A percentile compares a stretch with the other conserved stretches of the same genome.
Conservation (phyloP, 2,329 filamentous ascomycete species). For the Fusarium protoensiforme region DNA sequence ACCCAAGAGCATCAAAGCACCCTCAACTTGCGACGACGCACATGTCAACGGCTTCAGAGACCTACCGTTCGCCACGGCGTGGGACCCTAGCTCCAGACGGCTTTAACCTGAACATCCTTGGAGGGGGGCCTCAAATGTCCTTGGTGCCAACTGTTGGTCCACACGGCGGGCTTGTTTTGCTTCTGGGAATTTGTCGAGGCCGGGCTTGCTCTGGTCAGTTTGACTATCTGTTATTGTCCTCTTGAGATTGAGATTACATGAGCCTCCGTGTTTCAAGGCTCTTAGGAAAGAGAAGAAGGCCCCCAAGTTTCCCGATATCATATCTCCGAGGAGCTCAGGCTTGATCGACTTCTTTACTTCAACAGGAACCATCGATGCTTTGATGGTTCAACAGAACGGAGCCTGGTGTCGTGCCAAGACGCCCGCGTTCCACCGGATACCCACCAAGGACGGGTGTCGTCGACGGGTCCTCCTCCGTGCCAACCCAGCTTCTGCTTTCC, state of each 20-base stretch:
- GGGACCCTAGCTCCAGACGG: constrained; percentile 21
- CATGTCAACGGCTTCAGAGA: constrained; percentile 36
- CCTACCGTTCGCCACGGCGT: constrained; percentile 33
- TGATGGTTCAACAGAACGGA: not conserved
- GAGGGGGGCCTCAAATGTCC: not conserved
- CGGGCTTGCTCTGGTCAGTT: not conserved
- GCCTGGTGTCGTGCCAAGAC: not conserved
- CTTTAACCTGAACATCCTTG: not conserved
- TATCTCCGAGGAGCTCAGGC: not conserved
- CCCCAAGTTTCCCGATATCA: not conserved
- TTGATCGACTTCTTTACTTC: not conserved
- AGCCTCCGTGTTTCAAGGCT: not conserved
- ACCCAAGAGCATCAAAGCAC: constrained; percentile 12
- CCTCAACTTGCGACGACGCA: constrained; percentile 15
- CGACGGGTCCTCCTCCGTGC: not conserved
- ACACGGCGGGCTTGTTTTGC: not conserved
- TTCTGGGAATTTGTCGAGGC: not conserved
- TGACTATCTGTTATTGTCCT: not conserved
- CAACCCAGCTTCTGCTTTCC: constrained; percentile 12
- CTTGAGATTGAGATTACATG: not conserved
- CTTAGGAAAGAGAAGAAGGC: not conserved
- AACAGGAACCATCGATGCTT: constrained; percentile 4
- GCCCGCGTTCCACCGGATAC: constrained; percentile 1
- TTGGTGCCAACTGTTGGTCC: not conserved
- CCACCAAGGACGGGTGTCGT: constrained; percentile 5